Evolutionary conservation across 2,329 filamentous ascomycete species (phyloP), one percentile per base, ranked within the genome.

Genomic region (Fusarium kyushuense): DNA sequence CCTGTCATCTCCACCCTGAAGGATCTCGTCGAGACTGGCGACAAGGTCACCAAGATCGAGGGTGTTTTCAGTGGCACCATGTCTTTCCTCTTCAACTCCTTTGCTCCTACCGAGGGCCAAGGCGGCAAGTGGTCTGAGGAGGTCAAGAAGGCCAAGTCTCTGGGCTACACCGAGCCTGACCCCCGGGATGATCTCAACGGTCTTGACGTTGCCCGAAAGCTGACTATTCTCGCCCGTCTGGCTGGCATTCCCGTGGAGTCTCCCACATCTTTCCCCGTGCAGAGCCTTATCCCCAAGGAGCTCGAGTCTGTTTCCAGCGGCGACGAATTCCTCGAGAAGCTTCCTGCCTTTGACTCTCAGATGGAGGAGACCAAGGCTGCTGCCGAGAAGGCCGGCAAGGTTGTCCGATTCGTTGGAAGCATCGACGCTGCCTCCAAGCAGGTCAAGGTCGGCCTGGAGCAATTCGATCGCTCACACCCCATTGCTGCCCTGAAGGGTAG

Each of bases 31-130:
- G 91, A 94, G 67, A 99, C 96, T 2, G 96, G 96, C 41, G 96
- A 99, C 77, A 86, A 93, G 77, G 91, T 99, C 7, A 93, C 88
- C 55, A 94, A 91, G 81, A 96, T 99, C 72, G 95, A 98, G 82
- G 96, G 96, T 70, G 94, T 99, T 52, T 98, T 99, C 82, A 97
- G 93, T 65, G 96, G 96, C 68, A 99, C 96, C 56, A 95, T 99
- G 89, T 96, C 92, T 38, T 99, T 97, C 85, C 86, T 99, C 40
- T 98, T 99, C 89, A 98, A 98, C 85, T 94, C 89, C 23, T 99
- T 98, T 79, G 93, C 94, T 48, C 96, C 96, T 1, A 89, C 90
- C 4, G 87, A 89, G 49, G 91, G 91, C 7, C 72, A 79, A 63
- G 92, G 92, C 33, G 93, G 92, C 53, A 89, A 90, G 75, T 99